Base-by-base conservation (phyloP, 1,284 basidiomycete genomes). In the Wallemia mellicola region DNA sequence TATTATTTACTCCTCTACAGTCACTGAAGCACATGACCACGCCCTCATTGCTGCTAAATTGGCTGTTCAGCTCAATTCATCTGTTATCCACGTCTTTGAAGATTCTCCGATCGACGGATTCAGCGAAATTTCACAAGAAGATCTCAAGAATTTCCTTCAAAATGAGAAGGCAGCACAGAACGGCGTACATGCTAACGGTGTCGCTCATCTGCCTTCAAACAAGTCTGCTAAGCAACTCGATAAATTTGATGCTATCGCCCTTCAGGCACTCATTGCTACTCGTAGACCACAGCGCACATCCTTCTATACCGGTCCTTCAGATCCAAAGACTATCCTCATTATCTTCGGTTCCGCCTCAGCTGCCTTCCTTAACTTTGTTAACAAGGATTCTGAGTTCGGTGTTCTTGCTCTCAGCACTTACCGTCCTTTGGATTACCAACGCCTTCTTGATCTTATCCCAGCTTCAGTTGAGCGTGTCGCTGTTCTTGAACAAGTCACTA, bases 401-500 rank as follows among this genome's bases (percentile, higher is more conserved):
- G 78, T 86, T 63, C 72, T 86, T 59, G 76, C 78, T 30, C 69
- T 91, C 58, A 77, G 79, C 38, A 75, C 95, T 9, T 73, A 86
- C 61, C 80, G 78, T 62, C 92, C 92, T 7, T 72, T 91, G 1
- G 76, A 80, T 14, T 67, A 78, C 17, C 76, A 79, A 54, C 76
- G 75, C 59, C 73, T 96, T 57, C 72, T 82, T 60, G 70, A 70
- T 28, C 73, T 74, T 32, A 77, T 94, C 54, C 81, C 85, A 11
- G 62, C 73, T 1, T 79, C 79, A 2, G 77, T 76, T 32, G 76
- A 77, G 56, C 79, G 79, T 56, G 77, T 96, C 60, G 74, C 94
- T 58, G 83, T 95, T 2, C 77, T 95, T 24, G 92, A 89, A 70
- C 84, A 83, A 70, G 75, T 82, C 25, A 73, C 76, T 64, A 74